Percentiles rank a stretch among this genome's conserved stretches.
Evolutionary conservation across 2,329 filamentous ascomycete species (phyloP).

Genomic region (Erysiphe neolycopersici): DNA sequence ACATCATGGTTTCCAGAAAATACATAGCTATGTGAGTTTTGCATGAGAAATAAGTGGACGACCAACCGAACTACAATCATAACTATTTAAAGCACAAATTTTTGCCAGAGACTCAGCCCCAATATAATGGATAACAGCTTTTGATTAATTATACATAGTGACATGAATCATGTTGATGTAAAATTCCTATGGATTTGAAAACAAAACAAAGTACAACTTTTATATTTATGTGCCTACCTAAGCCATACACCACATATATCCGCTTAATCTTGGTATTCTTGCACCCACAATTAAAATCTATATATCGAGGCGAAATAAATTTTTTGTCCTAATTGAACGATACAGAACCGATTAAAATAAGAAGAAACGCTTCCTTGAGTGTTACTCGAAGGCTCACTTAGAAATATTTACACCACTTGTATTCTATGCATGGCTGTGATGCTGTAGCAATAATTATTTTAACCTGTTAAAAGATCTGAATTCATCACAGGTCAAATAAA

Average conservation of each 20-base stretch:
- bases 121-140: not conserved
- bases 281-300: too few relatives aligned
- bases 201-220: not conserved
- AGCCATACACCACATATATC: not conserved
- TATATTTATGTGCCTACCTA: not conserved
- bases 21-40: too few relatives aligned
- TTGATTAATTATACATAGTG: not conserved
- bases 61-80: not conserved
- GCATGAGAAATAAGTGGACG: not conserved
- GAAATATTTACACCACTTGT: not conserved
- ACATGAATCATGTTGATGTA: not conserved
- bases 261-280: not conserved
- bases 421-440: not conserved
- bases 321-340: not conserved
- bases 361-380: not conserved
- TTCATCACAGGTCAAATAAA: not conserved
- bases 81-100: not conserved
- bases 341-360: not conserved
- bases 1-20: not conserved
- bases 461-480: not conserved
- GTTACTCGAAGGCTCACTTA: not conserved
- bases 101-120: not conserved
- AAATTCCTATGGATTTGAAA: not conserved
- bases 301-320: not conserved
- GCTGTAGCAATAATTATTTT: not conserved